These are phyloP conservation scores for Alternaria sp. DNA, from an alignment of 2,329 filamentous ascomycete genomes.

Conservation along the genomic window DNA sequence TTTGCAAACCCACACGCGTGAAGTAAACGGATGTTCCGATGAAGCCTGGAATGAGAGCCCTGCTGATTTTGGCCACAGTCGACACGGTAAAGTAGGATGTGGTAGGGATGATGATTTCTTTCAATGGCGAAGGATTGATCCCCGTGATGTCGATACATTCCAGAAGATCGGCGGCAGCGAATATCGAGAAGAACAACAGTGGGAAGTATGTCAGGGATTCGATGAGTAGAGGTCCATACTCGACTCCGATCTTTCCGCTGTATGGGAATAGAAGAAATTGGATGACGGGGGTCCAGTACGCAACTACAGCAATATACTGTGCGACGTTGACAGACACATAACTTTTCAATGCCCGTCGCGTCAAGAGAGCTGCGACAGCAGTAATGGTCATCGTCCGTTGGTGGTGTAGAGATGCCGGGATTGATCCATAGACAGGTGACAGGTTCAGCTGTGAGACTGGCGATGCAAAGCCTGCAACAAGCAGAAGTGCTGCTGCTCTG, in stretches of 20 bases:
- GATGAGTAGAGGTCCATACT: constrained; percentile 76
- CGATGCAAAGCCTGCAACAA: constrained; percentile 69
- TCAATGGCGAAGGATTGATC: constrained; percentile 65
- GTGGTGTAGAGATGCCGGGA: constrained; percentile 79
- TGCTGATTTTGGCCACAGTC: constrained; percentile 54
- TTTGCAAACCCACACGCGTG: constrained; percentile 75
- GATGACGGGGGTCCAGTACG: constrained; percentile 75
- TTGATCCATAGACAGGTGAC: constrained; percentile 87
- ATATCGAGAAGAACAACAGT: constrained; percentile 53
- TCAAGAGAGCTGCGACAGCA: constrained; percentile 75
- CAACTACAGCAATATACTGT: constrained; percentile 73
- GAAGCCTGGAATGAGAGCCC: constrained; percentile 55
- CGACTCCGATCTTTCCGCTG: constrained; percentile 72
- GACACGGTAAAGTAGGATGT: constrained; percentile 72
- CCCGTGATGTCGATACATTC: constrained; percentile 67
- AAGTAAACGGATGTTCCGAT: constrained; percentile 71
- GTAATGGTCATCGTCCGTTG: constrained; percentile 69
- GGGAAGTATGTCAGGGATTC: constrained; percentile 75
- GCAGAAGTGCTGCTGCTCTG: constrained; percentile 56
- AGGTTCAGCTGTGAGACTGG: constrained; percentile 78
- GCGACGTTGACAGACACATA: constrained; percentile 60
- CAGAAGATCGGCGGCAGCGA: constrained; percentile 61
- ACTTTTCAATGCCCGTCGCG: constrained; percentile 65
- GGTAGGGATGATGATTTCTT: constrained; percentile 71
- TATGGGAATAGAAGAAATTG: constrained; percentile 75